Conservation (phyloP, 23 red algal genomes). For the Gracilaria gracilis region DNA sequence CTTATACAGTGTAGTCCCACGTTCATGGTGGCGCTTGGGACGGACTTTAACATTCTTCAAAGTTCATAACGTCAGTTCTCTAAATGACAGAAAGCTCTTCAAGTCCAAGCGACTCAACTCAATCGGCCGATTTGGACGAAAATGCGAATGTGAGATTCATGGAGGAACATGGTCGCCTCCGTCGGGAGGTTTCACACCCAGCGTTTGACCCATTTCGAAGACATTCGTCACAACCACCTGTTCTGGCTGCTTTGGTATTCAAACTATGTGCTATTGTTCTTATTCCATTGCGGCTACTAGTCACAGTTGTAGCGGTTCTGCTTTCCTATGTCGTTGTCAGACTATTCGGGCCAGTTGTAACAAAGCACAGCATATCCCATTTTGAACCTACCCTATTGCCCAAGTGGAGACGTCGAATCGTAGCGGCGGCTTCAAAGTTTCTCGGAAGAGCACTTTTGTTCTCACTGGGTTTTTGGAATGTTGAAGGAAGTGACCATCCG, state of each 20-base stretch:
- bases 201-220: slow-evolving; percentile 71
- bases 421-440: slow-evolving; percentile 37
- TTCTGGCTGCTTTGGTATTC: background rate
- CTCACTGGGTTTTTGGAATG: slow-evolving; percentile 83
- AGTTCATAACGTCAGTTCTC: background rate
- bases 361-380: slow-evolving; percentile 17
- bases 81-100: background rate
- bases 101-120: background rate
- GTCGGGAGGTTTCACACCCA: slow-evolving; percentile 46
- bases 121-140: background rate
- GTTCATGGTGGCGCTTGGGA: too few species aligned
- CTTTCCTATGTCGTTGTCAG: slow-evolving; percentile 61
- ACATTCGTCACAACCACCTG: slow-evolving; percentile 1
- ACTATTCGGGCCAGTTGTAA: slow-evolving; percentile 68
- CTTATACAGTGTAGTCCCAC: too few species aligned
- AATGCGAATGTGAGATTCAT: slow-evolving; percentile 31
- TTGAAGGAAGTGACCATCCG: slow-evolving; percentile 56
- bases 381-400: slow-evolving; percentile 56
- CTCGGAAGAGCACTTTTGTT: slow-evolving; percentile 68
- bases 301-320: slow-evolving; percentile 29
- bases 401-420: slow-evolving; percentile 51
- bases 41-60: too few species aligned
- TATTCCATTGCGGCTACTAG: slow-evolving; percentile 69
- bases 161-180: slow-evolving; percentile 70
- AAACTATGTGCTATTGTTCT: slow-evolving; percentile 53